These are phyloP conservation scores for Emmonsiellopsis sp. DNA, from an alignment of 2,329 filamentous ascomycete genomes.

Conservation along the genomic window DNA sequence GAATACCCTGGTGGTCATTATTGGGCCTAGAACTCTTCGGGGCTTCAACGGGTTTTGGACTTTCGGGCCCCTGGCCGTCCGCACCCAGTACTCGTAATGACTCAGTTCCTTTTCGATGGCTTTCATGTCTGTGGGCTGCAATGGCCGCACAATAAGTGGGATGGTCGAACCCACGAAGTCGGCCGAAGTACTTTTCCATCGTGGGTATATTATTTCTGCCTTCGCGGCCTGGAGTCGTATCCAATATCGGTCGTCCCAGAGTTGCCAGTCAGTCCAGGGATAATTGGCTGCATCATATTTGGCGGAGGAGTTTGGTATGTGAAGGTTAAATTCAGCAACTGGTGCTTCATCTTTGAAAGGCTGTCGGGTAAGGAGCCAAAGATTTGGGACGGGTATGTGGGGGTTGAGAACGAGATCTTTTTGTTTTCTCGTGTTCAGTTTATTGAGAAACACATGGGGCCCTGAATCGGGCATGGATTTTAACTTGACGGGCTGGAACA, in stretches of 20 bases:
- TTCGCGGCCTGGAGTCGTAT: conserved; percentile 34
- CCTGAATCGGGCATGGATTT: background rate
- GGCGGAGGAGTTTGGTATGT: conserved; percentile 10
- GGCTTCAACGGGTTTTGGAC: too few relatives aligned
- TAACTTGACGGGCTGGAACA: conserved; percentile 32
- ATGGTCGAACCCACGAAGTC: background rate
- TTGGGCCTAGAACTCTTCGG: background rate
- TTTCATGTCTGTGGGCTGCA: conserved; percentile 24
- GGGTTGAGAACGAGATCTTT: background rate
- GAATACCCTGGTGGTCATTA: conserved; percentile 6
- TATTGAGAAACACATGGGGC: background rate
- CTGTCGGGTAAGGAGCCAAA: conserved; percentile 31
- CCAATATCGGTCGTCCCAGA: conserved; percentile 53
- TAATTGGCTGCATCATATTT: conserved; percentile 4
- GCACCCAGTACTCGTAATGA: background rate
- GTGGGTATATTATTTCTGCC: background rate
- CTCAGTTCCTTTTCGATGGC: conserved; percentile 6
- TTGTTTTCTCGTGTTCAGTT: conserved; percentile 1
- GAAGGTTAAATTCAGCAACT: conserved; percentile 14
- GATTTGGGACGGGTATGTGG: conserved; percentile 11
- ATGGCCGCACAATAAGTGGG: conserved; percentile 33
- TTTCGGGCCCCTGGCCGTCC: too few relatives aligned
- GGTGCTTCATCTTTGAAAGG: conserved; percentile 23
- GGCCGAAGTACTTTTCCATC: background rate
- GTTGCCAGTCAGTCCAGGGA: conserved; percentile 28